Conservation (phyloP, 2,329 filamentous ascomycete genomes). For the Sodiomyces alkalinus region DNA sequence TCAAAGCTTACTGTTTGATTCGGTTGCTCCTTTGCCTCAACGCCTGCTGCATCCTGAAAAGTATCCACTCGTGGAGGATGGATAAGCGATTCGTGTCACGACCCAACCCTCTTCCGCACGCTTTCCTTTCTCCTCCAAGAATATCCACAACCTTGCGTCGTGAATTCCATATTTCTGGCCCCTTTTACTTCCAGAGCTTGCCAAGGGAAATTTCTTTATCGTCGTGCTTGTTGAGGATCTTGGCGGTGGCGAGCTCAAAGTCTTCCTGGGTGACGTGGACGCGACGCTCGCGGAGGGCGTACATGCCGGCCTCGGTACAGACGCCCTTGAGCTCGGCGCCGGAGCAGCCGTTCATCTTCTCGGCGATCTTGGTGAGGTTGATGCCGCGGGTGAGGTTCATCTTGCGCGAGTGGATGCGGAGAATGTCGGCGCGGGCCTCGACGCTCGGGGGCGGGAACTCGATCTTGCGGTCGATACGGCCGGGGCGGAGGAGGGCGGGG, state of each 20-base stretch:
- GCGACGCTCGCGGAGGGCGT: slow-evolving; percentile 81
- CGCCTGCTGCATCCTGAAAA: no score
- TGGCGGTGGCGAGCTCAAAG: slow-evolving; percentile 94
- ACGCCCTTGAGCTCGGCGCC: slow-evolving; percentile 97
- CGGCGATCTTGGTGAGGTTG: slow-evolving; percentile 94
- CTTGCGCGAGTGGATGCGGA: slow-evolving; percentile 91
- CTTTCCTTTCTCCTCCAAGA: not conserved
- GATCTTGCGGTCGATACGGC: slow-evolving; percentile 96
- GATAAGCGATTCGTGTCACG: no score
- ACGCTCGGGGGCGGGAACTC: slow-evolving; percentile 96
- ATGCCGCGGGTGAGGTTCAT: slow-evolving; percentile 98
- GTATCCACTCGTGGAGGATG: no score
- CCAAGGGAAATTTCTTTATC: slow-evolving; percentile 89
- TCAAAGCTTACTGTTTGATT: no score
- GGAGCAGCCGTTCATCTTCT: slow-evolving; percentile 99
- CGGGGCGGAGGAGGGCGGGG: slow-evolving; percentile 85
- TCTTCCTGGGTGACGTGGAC: slow-evolving; percentile 98
- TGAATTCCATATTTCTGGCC: no score
- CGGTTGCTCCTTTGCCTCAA: no score
- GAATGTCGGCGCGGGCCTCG: slow-evolving; percentile 91
- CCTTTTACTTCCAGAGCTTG: slow-evolving; percentile 50
- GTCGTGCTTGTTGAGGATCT: slow-evolving; percentile 99
- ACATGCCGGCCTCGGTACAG: slow-evolving; percentile 98
- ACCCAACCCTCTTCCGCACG: slow-evolving; percentile 2
- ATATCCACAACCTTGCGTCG: slow-evolving; percentile 7